Evolutionary conservation across 2,329 filamentous ascomycete species (phyloP), one percentile per base, ranked within the genome.

Genomic region (Beauveria brongniartii): DNA sequence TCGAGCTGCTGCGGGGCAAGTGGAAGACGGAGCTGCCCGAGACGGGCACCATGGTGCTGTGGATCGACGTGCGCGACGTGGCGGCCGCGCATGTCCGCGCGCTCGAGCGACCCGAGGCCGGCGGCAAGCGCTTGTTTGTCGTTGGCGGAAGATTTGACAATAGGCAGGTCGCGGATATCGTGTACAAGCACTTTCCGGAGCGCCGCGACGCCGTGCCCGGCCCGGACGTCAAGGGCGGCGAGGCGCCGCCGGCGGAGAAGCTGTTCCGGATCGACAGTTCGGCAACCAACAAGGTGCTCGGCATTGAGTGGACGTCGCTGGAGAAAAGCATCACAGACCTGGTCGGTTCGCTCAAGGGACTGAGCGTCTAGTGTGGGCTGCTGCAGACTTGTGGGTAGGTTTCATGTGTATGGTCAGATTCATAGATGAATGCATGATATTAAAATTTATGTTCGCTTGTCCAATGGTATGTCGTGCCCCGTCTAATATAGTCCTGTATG

Each of bases 321-420:
- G 86, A 90, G 71, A 78, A 86, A 73, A 81, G 77, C 30, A 77
- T 88, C 30, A 75, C 80, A 6, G 88, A 91, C 68, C 80, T 85
- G 7, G 79, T 89, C 20, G 83, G 83, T 72, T 86, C 82, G 37
- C 71, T 91, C 67, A 80, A 88, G 71, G 69, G 68, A n/a, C 69
- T 77, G 55, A 69, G 66, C 69, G 30, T 73, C 55, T 64, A 26
- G 7, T 37, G 4, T 43, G 8, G 20, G 10, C n/a, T 22, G 20
- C 43, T 46, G 12, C 22, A 37, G 14, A 26, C 22, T 18, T 22
- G 5, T 30, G 24, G 12, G n/a, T 20, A 18, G 5, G 28, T 34
- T 12, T 5, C 10, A 28, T 24, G 16, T n/a, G 10, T 16, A 7
- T 40, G 37, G 18, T 14, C 30, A 48, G 20, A 37, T 37, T n/a